phyloP scores from a whole-genome alignment of 805 yeast genomes.

The Lachancea kluyveri region DNA sequence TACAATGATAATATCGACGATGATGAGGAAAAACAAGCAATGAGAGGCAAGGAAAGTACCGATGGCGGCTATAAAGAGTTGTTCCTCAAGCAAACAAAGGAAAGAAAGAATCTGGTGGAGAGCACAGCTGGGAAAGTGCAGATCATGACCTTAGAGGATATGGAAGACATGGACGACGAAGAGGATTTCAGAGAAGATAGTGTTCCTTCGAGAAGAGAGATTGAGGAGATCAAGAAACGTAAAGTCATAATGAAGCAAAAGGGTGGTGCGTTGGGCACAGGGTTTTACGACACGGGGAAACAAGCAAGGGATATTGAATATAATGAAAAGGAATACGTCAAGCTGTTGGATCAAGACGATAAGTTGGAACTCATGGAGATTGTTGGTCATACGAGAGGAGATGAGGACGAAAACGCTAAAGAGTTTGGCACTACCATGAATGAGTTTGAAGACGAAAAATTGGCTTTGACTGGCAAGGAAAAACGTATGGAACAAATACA shows the following conservation, averaged over 20 bases:
- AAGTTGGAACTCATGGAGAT: constrained; percentile 21
- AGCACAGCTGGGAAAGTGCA: neutral
- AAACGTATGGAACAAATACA: constrained; percentile 4
- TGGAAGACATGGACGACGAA: constrained; percentile 10
- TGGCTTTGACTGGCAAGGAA: constrained; percentile 21
- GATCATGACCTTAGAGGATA: constrained; percentile 18
- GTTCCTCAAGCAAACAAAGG: constrained; percentile 2
- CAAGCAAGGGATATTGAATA: constrained; percentile 1
- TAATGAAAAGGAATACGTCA: constrained; percentile 23
- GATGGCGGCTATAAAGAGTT: constrained; percentile 4
- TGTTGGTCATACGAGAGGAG: constrained; percentile 10
- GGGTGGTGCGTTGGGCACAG: constrained; percentile 2
- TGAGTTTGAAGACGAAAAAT: constrained; percentile 22
- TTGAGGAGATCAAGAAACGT: constrained; percentile 8
- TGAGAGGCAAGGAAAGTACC: too few species aligned
- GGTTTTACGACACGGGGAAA: constrained; percentile 2
- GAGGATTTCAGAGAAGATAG: constrained; percentile 3
- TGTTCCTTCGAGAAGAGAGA: constrained; percentile 12
- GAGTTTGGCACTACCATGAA: constrained; percentile 10
- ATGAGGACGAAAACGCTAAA: constrained; percentile 7
- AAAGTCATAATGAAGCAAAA: constrained; percentile 7
- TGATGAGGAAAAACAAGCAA: constrained; percentile 3
- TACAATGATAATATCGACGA: constrained; percentile 3
- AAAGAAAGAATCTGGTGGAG: neutral
- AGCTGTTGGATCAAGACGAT: constrained; percentile 23